phyloP scores from a whole-genome alignment of 495 filamentous ascomycete genomes.

The Daldinia childiae region DNA sequence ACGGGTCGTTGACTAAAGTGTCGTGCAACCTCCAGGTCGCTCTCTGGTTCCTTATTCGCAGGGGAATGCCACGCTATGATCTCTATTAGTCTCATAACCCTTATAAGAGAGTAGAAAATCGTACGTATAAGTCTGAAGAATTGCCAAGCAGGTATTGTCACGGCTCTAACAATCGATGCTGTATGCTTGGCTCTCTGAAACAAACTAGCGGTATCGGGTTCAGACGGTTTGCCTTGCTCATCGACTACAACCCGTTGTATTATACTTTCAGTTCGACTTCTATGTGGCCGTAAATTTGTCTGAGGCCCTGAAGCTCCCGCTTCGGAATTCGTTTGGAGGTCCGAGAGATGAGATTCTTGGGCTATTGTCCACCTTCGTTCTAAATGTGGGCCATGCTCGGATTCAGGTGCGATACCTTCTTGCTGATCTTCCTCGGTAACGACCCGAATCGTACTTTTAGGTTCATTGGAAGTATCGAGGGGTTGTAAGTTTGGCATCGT shows the following conservation, averaged over 20 bases:
- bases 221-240: constrained; percentile 44
- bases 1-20: constrained; percentile 73
- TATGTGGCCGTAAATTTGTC: constrained; percentile 38
- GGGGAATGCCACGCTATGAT: constrained; percentile 76
- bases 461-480: constrained; percentile 28
- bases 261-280: constrained; percentile 58
- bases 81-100: constrained; percentile 60
- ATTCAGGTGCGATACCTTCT: constrained; percentile 18
- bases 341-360: constrained; percentile 40
- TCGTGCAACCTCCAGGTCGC: constrained; percentile 58
- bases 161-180: constrained; percentile 74
- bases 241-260: constrained; percentile 60
- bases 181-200: constrained; percentile 53
- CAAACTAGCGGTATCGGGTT: constrained; percentile 51
- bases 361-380: constrained; percentile 50
- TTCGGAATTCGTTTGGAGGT: constrained; percentile 23
- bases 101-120: constrained; percentile 40
- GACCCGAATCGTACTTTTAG: constrained; percentile 49
- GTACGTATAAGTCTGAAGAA: constrained; percentile 90
- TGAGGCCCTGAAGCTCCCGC: constrained; percentile 30
- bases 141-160: constrained; percentile 97
- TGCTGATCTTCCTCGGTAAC: constrained; percentile 48
- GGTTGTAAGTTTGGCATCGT: neutral
- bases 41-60: constrained; percentile 52
- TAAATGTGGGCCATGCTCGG: constrained; percentile 13